Base-by-base conservation (phyloP, 1,284 basidiomycete genomes). In the Ceratobasidium sp. region DNA sequence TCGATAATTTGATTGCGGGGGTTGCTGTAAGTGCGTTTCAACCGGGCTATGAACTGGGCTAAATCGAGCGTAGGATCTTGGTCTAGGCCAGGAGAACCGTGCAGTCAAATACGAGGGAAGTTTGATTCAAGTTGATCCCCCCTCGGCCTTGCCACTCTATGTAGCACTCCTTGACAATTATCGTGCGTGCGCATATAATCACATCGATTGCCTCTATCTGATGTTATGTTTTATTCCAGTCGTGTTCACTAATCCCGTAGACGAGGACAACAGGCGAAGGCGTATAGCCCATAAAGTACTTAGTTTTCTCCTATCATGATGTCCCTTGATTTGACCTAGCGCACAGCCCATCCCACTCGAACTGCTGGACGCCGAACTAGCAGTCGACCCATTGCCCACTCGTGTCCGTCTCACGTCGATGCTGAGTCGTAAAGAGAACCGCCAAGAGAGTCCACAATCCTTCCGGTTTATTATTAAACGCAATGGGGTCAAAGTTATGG, bases 141-240 rank as follows among this genome's bases (percentile, higher is more conserved):
- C 89, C 4, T 81, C 84, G 6, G 80, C 92, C 18, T 82, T 82
- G 18, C 83, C 91, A 74, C 82, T 58, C 83, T 81, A 71, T 57
- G 86, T 87, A n/a, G 88, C 86, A 6, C 78, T 93, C n/a, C 78
- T 93, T 43, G 92, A 93, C 78, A 91, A 92, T 77, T 91, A 88
- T 79, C 82, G 92, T 92, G 74, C 75, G 74, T 55, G 14, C 4
- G 8, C 30, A n/a, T 9, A 4, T 23, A 21, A 21, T 28, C 23
- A 18, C 12, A 16, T 58, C 48, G 84, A 84, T 10, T 76, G 80
- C 3, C 77, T 83, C 28, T 86, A 83, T 77, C 84, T 10, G 10
- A 83, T 92, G 23, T 83, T 87, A 41, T 89, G 88, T 55, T 84
- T 90, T 70, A 91, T 92, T 5, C 2, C 41, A 67, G 62, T 67